Conservation (phyloP, 228 moss, liverwort and hornwort species). For the Sphagnum fallax region DNA sequence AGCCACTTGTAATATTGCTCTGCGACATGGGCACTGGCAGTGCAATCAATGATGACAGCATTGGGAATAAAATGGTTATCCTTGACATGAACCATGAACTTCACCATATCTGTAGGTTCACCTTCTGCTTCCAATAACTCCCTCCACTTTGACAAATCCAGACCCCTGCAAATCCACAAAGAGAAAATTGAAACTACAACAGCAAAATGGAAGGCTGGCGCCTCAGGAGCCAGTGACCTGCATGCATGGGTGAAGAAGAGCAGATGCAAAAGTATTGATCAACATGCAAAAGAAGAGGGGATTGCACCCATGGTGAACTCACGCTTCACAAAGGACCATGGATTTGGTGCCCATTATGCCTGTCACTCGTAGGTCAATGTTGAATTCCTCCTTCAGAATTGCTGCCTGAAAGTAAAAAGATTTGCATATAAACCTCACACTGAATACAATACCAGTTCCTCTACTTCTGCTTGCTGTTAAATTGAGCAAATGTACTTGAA, state of each 20-base stretch:
- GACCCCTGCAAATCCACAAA: slow-evolving; percentile 38
- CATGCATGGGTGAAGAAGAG: no score
- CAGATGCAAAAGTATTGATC: no score
- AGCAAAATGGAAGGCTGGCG: no score
- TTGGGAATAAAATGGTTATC: slow-evolving; percentile 68
- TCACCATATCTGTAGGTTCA: slow-evolving; percentile 62
- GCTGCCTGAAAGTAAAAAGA: slow-evolving; percentile 31
- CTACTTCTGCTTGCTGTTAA: no score
- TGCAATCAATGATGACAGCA: slow-evolving; percentile 91
- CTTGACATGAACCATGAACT: slow-evolving; percentile 76
- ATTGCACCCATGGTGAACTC: slow-evolving; percentile 14
- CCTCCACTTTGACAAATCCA: slow-evolving; percentile 82
- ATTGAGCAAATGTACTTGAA: no score
- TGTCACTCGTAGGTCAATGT: slow-evolving; percentile 91
- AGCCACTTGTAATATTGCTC: slow-evolving; percentile 85
- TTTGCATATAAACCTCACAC: no score
- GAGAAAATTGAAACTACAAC: no score
- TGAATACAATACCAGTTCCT: no score
- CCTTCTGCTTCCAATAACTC: slow-evolving; percentile 55
- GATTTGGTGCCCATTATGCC: slow-evolving; percentile 73
- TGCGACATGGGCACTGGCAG: slow-evolving; percentile 69
- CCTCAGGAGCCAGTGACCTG: no score
- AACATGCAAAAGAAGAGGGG: no score
- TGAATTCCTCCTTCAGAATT: slow-evolving; percentile 67
- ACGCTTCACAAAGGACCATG: slow-evolving; percentile 83